Base-by-base conservation (phyloP, 306 rosid species). In the Vachellia pachyceras region DNA sequence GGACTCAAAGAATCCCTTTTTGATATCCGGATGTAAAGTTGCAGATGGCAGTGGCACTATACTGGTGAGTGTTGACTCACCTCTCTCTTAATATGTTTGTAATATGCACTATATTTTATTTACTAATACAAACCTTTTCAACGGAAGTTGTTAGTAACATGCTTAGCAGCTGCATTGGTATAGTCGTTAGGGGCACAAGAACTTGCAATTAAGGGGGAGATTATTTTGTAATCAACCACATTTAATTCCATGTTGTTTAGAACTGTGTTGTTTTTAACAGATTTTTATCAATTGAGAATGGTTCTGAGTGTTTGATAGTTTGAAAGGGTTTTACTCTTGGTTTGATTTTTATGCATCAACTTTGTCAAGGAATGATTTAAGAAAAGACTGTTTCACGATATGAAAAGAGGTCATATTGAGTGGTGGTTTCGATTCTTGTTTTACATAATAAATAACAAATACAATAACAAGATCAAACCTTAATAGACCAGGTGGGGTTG, bases 1-100 rank as follows among this genome's bases (percentile, higher is more conserved):
- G 84, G 87, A 86, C 86, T 81, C 91, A 14, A 92, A 75, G 69
- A 80, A 89, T 37, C 97, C 98, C 23, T 92, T 94, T 88, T 73
- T 92, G 82, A 87, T 92, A 85, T 91, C 98, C 41, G 98, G 98
- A 33, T 94, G 98, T 88, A 92, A 94, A 91, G 92, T 92, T 46
- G 98, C 97, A 41, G 98, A 94, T 85, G 98, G 98, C 41, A 87
- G 84, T 76, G 98, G 97, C 82, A 84, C 85, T 42, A 94, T 94
- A 97, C 88, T 94, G 91, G 98, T 94, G 90, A 64, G 50, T 6
- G 86, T 57, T 7, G 52, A 63, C 55, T 49, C 80, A 20, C 69
- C 5, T 79, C 69, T 29, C 41, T 52, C 63, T 50, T 46, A 17
- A 8, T 7, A 47, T 23, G 60, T 58, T 60, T 68, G 22, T 46